phyloP scores from a whole-genome alignment of 2,329 filamentous ascomycete species.

The Ceratocystis diversiconidia region DNA sequence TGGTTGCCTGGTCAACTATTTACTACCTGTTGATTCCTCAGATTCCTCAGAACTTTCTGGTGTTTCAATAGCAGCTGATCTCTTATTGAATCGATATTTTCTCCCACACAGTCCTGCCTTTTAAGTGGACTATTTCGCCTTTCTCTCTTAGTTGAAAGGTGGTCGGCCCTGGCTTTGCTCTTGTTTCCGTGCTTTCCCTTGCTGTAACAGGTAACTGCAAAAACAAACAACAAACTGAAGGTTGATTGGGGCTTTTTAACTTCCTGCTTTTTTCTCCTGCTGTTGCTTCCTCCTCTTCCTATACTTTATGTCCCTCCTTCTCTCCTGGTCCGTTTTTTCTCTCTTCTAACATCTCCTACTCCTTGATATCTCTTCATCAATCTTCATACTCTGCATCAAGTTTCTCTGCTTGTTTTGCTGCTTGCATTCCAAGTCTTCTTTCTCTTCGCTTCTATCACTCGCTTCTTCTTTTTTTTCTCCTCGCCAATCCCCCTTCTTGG shows the following conservation, averaged over 20 bases:
- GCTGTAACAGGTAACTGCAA: background rate
- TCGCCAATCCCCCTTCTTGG: background rate
- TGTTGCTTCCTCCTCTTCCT: background rate
- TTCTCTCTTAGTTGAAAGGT: background rate
- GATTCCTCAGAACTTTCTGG: slow-evolving; percentile 2
- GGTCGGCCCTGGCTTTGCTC: background rate
- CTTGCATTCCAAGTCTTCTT: slow-evolving; percentile 8
- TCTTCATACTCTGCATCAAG: background rate
- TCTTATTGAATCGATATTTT: slow-evolving; percentile 1
- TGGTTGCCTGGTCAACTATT: slow-evolving; percentile 13
- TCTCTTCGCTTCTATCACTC: slow-evolving; percentile 9
- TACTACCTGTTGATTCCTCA: slow-evolving; percentile 8
- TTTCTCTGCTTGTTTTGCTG: background rate
- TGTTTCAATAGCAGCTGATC: background rate
- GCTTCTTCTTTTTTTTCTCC: slow-evolving; percentile 1
- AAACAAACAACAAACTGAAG: slow-evolving; percentile 5
- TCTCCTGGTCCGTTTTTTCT: background rate
- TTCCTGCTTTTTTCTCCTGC: background rate
- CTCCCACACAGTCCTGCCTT: background rate
- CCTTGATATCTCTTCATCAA: background rate
- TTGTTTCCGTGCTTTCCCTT: slow-evolving; percentile 1
- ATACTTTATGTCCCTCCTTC: background rate
- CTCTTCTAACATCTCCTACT: background rate
- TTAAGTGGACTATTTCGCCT: background rate
- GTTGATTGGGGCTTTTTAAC: background rate